Base-by-base conservation (phyloP, 768 basidiomycete genomes). In the Terana coerulea region DNA sequence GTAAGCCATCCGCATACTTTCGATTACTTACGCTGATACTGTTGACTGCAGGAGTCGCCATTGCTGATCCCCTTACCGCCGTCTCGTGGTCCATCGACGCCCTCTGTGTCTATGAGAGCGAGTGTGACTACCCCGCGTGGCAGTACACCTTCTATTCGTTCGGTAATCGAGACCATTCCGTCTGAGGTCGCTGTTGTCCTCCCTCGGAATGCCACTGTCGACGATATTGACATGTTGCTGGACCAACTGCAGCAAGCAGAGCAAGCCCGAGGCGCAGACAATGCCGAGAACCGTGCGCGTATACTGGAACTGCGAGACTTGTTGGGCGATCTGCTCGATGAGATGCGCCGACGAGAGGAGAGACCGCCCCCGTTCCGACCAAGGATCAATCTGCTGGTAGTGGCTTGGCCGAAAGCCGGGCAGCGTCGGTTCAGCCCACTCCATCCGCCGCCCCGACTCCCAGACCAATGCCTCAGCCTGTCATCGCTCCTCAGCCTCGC, bases 251-350 rank as follows among this genome's bases (percentile, higher is more conserved):
- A 88, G 46, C 83, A 88, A 47, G 61, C 91, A 11, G 82, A 91
- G 58, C 71, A 76, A 28, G 70, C 73, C 15, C 72, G 87, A 47
- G 83, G 80, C 0, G 72, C 78, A 2, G 88, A 94, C 57, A 78
- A 75, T 26, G 73, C 78, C 24, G 83, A 84, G 14, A 62, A 94
- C 7, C 74, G 77, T 0, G 81, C 80, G 40, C 83, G 87, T 61
- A 73, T 95, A 3, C 78, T 78, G 46, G 78, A 81, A 0, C 79
- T 97, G 33, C 78, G 86, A 51, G 74, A 84, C 31, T 83, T 88
- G 56, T 69, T 95, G 2, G 74, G 73, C 11, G 80, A 83, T 39
- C 72, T 64, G n/a, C 46, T 55, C 9, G 54, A 55, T 24, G 47
- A 58, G 45, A 49, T 56, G 56, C 44, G 57, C 17, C 35, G 41